Percentiles rank a stretch among this genome's conserved stretches.
These are phyloP conservation scores for Ophiostoma sp. DNA, from an alignment of 2,329 filamentous ascomycete species.

Conservation along the genomic window DNA sequence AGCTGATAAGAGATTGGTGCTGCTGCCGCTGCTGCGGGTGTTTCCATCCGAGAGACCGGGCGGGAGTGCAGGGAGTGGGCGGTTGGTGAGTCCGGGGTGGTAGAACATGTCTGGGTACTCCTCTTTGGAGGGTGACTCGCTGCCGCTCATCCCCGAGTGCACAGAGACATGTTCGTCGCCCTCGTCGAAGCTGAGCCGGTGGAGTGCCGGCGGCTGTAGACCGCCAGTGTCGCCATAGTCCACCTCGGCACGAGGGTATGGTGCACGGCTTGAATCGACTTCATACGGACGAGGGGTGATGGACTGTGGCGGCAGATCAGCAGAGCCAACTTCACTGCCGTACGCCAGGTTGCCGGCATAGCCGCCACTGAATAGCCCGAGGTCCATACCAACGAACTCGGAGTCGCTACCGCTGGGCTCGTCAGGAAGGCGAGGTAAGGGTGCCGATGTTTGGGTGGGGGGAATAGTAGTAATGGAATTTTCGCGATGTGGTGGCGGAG, in stretches of 20 bases:
- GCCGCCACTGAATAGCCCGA: constrained; percentile 69
- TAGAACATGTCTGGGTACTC: constrained; percentile 91
- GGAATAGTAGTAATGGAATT: constrained; percentile 28
- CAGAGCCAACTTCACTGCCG: constrained; percentile 41
- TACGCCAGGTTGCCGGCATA: constrained; percentile 52
- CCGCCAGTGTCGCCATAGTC: constrained; percentile 91
- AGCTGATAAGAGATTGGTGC: constrained; percentile 46
- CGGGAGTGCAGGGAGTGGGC: constrained; percentile 58
- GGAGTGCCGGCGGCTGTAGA: constrained; percentile 64
- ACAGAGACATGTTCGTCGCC: constrained; percentile 70
- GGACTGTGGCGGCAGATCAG: constrained; percentile 46
- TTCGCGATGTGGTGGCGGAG: constrained; percentile 15
- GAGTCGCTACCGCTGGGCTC: constrained; percentile 59
- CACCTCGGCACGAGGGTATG: constrained; percentile 60
- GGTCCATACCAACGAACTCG: constrained; percentile 66
- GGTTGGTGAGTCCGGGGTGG: constrained; percentile 69
- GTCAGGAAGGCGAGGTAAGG: constrained; percentile 45
- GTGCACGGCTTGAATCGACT: constrained; percentile 35
- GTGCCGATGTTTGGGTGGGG: constrained; percentile 28
- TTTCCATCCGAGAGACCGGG: constrained; percentile 53
- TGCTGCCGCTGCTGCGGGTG: constrained; percentile 26
- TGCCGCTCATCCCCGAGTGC: constrained; percentile 51
- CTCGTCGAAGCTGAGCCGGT: constrained; percentile 84
- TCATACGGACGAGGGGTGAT: constrained; percentile 39
- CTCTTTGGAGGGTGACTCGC: constrained; percentile 61